These are phyloP conservation scores for Cystobasidium sp. DNA, from an alignment of 1,284 basidiomycete species.

Conservation along the genomic window DNA sequence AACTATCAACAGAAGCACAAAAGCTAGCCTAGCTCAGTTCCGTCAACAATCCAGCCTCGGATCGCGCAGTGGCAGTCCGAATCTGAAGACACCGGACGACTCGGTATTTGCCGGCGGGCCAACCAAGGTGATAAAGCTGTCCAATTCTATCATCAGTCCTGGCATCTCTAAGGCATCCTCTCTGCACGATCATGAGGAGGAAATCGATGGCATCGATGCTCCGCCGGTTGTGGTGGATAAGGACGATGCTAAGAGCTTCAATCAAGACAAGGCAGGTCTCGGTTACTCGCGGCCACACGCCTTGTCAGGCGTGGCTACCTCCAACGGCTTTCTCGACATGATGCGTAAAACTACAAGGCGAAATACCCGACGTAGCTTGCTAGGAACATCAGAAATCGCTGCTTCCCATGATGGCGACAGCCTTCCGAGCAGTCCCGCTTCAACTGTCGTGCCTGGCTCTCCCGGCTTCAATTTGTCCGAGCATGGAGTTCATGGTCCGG, in stretches of 20 bases:
- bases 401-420: background rate
- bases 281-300: background rate
- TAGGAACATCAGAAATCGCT: background rate
- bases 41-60: background rate
- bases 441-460: constrained; percentile 14
- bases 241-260: background rate
- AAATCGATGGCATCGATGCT: constrained; percentile 21
- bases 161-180: constrained; percentile 27
- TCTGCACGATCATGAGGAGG: constrained; percentile 7
- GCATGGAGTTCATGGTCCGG: constrained; percentile 29
- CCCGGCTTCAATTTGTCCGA: constrained; percentile 30
- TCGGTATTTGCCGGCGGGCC: constrained; percentile 34
- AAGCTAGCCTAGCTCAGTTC: constrained; percentile 14
- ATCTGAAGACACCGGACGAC: constrained; percentile 28
- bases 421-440: constrained; percentile 24
- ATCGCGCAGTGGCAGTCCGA: constrained; percentile 16
- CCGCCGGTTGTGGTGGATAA: constrained; percentile 7
- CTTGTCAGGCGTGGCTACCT: background rate
- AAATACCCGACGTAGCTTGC: constrained; percentile 6
- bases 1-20: constrained; percentile 8
- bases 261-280: background rate
- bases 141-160: constrained; percentile 31
- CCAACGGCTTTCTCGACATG: constrained; percentile 24
- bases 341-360: constrained; percentile 26
- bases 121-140: constrained; percentile 26